These are phyloP conservation scores for Pseudotsuga menziesii DNA, from an alignment of 75 land plant genomes.

Conservation along the genomic window DNA sequence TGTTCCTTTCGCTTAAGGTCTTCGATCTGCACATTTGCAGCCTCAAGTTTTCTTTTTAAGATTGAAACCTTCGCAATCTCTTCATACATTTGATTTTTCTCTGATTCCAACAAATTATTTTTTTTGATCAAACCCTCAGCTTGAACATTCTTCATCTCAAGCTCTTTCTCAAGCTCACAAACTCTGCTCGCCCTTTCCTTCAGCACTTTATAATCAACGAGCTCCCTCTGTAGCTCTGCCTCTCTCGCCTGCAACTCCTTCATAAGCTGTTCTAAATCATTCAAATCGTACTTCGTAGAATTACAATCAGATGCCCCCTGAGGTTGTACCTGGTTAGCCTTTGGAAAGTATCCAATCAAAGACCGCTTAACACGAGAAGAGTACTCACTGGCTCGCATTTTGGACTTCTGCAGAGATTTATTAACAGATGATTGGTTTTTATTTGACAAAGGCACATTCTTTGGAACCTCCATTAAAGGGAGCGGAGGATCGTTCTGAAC, in stretches of 20 bases:
- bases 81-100: conserved; percentile 22
- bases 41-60: conserved; percentile 8
- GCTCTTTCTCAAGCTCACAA: conserved; percentile 48
- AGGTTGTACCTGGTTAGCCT: conserved; percentile 49
- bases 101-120: conserved; percentile 22
- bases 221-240: conserved; percentile 47
- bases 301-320: conserved; percentile 26
- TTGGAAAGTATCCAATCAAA: conserved; percentile 64
- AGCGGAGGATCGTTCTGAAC: conserved; percentile 21
- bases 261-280: conserved; percentile 42
- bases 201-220: conserved; percentile 53
- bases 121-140: conserved; percentile 19
- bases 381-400: conserved; percentile 17
- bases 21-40: background rate
- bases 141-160: conserved; percentile 25
- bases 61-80: conserved; percentile 12
- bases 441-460: conserved; percentile 5
- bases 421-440: background rate
- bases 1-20: conserved; percentile 7
- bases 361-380: conserved; percentile 30
- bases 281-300: conserved; percentile 25
- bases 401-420: conserved; percentile 6
- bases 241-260: conserved; percentile 51
- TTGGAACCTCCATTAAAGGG: conserved; percentile 15
- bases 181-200: conserved; percentile 43